Conservation (phyloP, 2,329 filamentous ascomycete genomes). For the Lasiodiplodia sp. region DNA sequence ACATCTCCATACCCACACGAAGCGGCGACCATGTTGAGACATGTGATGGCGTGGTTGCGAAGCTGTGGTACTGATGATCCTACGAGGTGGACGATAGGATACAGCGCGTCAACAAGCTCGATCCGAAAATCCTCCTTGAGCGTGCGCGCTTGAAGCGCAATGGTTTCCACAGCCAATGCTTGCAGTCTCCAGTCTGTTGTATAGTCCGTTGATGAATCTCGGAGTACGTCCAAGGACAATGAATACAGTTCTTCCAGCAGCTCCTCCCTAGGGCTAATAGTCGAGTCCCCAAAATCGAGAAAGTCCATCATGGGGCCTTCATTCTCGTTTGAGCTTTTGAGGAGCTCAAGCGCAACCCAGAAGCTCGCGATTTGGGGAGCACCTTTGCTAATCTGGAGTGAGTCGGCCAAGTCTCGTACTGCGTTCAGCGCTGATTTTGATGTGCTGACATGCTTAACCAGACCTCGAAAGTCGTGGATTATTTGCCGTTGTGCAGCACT, state of each 20-base stretch:
- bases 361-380: conserved; percentile 72
- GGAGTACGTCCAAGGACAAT: conserved; percentile 69
- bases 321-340: conserved; percentile 64
- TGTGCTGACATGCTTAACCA: conserved; percentile 64
- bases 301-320: conserved; percentile 70
- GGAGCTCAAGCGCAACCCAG: conserved; percentile 79
- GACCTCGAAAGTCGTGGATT: conserved; percentile 65
- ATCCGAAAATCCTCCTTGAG: conserved; percentile 74
- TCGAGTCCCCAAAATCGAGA: conserved; percentile 59
- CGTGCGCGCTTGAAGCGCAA: conserved; percentile 76
- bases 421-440: conserved; percentile 58
- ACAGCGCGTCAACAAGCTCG: conserved; percentile 89
- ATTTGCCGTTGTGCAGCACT: conserved; percentile 72
- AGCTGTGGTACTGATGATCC: conserved; percentile 73
- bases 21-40: conserved; percentile 78
- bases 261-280: conserved; percentile 37
- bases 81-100: conserved; percentile 87
- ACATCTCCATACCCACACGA: conserved; percentile 78
- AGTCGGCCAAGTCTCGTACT: conserved; percentile 70
- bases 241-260: conserved; percentile 70
- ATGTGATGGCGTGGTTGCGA: conserved; percentile 81
- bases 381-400: conserved; percentile 65
- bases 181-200: conserved; percentile 73
- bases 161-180: conserved; percentile 80
- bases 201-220: conserved; percentile 47